Base-by-base conservation (phyloP, 2,329 filamentous ascomycete genomes). In the Aspergillus brunneoviolaceus region DNA sequence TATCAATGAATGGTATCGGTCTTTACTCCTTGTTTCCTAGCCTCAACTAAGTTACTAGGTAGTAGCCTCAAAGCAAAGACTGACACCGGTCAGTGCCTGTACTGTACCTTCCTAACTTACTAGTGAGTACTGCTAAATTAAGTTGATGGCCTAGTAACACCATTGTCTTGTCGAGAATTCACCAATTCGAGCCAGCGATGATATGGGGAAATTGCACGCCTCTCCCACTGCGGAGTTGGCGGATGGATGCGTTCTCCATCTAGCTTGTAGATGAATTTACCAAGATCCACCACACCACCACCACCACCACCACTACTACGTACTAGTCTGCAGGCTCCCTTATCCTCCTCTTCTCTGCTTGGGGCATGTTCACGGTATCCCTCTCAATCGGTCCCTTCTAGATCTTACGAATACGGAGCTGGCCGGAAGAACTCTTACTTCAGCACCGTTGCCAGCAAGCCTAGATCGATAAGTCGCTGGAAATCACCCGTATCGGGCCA, bases 141-240 rank as follows among this genome's bases (percentile, higher is more conserved):
- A 49, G 53, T 29, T 55, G 53, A 45, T 55, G 31, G 35, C 9
- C 27, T 45, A 29, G 29, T 11, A 27, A 39, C 19, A 29, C 52
- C 52, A 55, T 31, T 29, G 52, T 48, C 45, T 9, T 45, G 42
- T 47, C 47, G 23, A 23, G 19, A 45, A 53, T 45, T 42, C 35
- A 53, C 42, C 25, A 21, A 47, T 53, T 27, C 51, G n/a, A 53
- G 51, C 51, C 51, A 45, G 51, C 51, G 35, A 23, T 27, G 39
- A 42, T 42, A 55, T 55, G 53, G 53, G 53, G 53, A 55, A 55
- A 55, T 55, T 55, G 42, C 53, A 49, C 33, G 25, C 53, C 39
- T 55, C 42, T 49, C 47, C n/a, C 19, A 45, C 27, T 55, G 53
- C 53, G 53, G 53, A 55, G 53, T 31, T 55, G 42, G 25, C 53